phyloP scores from a whole-genome alignment of 805 yeast species.

The Monosporozyma unispora region DNA sequence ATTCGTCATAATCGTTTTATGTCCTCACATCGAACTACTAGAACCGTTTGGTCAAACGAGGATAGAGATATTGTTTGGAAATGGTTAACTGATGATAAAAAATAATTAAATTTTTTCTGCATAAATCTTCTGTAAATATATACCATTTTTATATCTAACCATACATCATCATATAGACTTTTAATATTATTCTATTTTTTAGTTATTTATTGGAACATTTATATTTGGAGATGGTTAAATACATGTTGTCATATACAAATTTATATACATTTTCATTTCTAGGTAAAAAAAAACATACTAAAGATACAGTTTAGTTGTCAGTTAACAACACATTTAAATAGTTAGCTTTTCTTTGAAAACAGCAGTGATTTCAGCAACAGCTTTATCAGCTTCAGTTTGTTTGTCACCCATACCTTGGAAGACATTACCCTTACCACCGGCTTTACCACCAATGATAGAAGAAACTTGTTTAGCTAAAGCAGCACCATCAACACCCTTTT shows the following conservation, averaged over 20 bases:
- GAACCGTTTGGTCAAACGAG: constrained; percentile 15
- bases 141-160: background rate
- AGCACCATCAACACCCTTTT: constrained; percentile 63
- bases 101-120: constrained; percentile 5
- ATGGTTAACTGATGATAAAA: constrained; percentile 43
- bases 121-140: background rate
- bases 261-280: background rate
- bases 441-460: constrained; percentile 81
- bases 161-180: background rate
- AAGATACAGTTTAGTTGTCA: background rate
- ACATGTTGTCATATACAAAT: background rate
- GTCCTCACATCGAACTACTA: background rate
- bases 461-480: constrained; percentile 68
- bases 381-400: constrained; percentile 56
- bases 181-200: background rate
- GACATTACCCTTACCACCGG: constrained; percentile 96
- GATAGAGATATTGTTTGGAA: constrained; percentile 45
- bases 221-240: background rate
- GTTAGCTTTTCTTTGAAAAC: constrained; percentile 50
- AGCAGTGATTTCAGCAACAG: constrained; percentile 60
- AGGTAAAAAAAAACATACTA: no score
- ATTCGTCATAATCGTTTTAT: background rate
- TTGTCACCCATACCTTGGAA: constrained; percentile 96
- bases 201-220: no score
- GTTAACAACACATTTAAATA: constrained; percentile 8